A percentile compares a stretch with the other conserved stretches of the same genome.
phyloP scores from a whole-genome alignment of 2,329 filamentous ascomycete genomes.

The Davidsoniella virescens region DNA sequence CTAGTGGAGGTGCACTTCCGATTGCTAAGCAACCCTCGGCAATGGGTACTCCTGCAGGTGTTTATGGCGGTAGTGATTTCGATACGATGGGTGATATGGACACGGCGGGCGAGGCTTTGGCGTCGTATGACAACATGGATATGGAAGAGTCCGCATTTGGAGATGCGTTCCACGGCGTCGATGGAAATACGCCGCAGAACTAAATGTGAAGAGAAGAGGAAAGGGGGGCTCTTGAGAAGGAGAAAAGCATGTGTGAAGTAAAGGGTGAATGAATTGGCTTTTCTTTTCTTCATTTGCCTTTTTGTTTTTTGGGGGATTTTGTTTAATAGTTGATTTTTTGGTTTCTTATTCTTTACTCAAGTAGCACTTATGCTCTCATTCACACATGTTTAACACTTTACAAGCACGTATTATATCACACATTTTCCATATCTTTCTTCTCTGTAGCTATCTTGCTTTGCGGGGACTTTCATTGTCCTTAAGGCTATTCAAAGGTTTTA shows the following conservation, averaged over 20 bases:
- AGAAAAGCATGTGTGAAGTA: not conserved
- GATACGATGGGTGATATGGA: conserved; percentile 49
- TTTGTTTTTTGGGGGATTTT: not conserved
- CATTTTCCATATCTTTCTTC: no score
- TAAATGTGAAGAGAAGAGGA: conserved; percentile 19
- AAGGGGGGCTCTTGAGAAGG: no score
- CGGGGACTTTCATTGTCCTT: no score
- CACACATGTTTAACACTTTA: no score
- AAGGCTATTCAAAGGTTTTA: no score
- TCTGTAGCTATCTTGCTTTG: no score
- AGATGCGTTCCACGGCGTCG: conserved; percentile 59
- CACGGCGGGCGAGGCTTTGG: conserved; percentile 54
- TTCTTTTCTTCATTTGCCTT: conserved; percentile 5
- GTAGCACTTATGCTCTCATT: not conserved
- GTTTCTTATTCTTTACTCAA: not conserved
- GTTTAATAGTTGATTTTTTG: conserved; percentile 1
- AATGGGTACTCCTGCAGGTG: not conserved
- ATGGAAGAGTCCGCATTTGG: conserved; percentile 72
- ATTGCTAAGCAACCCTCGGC: not conserved
- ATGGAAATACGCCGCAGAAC: conserved; percentile 22
- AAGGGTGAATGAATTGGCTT: not conserved
- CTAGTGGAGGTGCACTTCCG: not conserved
- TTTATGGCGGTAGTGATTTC: conserved; percentile 32
- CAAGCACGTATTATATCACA: no score
- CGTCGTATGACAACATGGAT: conserved; percentile 47